A percentile compares a stretch with the other conserved stretches of the same genome.
These are phyloP conservation scores for Ganoderma multipileum DNA, from an alignment of 1,284 basidiomycete species.

Conservation along the genomic window DNA sequence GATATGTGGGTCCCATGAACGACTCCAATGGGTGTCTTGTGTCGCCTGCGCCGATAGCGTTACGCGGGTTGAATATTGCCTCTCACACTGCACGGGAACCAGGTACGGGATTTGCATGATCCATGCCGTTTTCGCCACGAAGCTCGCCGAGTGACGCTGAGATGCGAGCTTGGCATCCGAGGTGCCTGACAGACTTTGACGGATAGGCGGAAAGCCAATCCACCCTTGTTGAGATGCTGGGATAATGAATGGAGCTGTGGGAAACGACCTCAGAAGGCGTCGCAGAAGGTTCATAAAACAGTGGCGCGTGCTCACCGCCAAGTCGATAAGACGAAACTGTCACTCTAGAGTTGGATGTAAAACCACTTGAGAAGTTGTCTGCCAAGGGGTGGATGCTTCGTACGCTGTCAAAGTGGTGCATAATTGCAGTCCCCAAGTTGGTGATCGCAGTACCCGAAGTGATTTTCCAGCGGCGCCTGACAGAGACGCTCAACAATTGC, in stretches of 20 bases:
- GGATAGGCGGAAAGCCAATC: background rate
- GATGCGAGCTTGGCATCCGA: background rate
- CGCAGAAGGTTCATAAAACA: background rate
- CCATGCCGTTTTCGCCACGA: background rate
- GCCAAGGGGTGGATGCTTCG: background rate
- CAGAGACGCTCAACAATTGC: background rate
- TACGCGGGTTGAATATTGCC: background rate
- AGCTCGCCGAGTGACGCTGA: background rate
- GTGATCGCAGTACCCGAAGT: background rate
- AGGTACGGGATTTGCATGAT: background rate
- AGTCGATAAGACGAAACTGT: background rate
- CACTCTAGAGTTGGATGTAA: background rate
- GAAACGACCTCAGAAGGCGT: too few relatives aligned
- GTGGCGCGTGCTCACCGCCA: background rate
- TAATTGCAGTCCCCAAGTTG: background rate
- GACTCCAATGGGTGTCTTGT: background rate
- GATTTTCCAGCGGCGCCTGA: background rate
- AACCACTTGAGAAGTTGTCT: background rate
- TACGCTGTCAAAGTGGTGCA: background rate
- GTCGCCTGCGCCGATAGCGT: background rate
- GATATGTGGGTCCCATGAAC: background rate
- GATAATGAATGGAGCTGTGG: background rate
- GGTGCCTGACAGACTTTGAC: background rate
- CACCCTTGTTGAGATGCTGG: background rate
- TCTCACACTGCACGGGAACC: background rate